Percentiles rank a stretch among this genome's conserved stretches.
These are phyloP conservation scores for Parvularia atlantis DNA, from an alignment of 78 protist genomes.

Conservation along the genomic window DNA sequence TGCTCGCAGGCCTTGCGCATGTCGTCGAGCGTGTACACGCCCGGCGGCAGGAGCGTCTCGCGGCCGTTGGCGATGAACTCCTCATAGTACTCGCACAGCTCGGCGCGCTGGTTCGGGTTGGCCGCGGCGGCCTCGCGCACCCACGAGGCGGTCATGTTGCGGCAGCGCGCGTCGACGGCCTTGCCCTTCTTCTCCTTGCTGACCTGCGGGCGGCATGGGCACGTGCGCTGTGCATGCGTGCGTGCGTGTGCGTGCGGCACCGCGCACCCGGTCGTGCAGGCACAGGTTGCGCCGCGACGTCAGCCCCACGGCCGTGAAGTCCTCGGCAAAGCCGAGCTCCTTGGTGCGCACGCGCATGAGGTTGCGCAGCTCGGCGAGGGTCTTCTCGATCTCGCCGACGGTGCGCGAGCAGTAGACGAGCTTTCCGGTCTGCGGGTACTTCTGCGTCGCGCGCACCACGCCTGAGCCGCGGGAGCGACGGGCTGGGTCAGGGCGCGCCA, in stretches of 20 bases:
- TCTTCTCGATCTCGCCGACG: slow-evolving; percentile 88
- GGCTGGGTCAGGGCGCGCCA: no score
- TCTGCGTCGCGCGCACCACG: no score
- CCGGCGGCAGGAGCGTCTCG: slow-evolving; percentile 29
- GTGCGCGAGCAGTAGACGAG: slow-evolving; percentile 97
- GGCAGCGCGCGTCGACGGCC: slow-evolving; percentile 63
- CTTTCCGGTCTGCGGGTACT: slow-evolving; percentile 41
- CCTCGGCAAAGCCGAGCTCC: slow-evolving; percentile 31
- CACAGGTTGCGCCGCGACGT: slow-evolving; percentile 77
- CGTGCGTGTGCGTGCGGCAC: no score
- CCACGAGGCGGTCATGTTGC: slow-evolving; percentile 61
- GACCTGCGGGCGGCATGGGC: background rate
- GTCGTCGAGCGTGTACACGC: slow-evolving; percentile 80
- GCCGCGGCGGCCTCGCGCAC: slow-evolving; percentile 20
- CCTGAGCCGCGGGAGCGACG: no score
- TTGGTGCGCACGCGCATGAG: slow-evolving; percentile 36
- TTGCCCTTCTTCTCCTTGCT: slow-evolving; percentile 13
- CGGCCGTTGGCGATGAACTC: background rate
- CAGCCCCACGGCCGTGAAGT: slow-evolving; percentile 58
- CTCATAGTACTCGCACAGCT: background rate
- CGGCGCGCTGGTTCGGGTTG: no score
- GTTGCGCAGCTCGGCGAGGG: slow-evolving; percentile 53
- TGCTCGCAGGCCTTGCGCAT: slow-evolving; percentile 14
- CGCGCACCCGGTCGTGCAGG: slow-evolving; percentile 50
- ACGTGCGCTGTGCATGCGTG: background rate